Base-by-base conservation (phyloP, 257 asterid genomes). In the Plectranthus barbatus region DNA sequence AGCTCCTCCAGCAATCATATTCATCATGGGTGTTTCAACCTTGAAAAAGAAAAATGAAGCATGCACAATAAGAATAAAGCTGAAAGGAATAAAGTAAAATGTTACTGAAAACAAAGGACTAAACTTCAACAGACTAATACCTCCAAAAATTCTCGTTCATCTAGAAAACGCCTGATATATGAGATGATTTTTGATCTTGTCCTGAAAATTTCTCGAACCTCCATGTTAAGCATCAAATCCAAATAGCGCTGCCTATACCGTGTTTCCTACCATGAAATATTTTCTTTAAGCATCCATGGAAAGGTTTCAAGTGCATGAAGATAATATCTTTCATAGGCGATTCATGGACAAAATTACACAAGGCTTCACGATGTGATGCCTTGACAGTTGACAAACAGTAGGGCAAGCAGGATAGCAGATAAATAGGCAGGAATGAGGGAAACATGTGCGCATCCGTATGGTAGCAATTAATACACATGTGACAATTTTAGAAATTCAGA, bases 1-100 rank as follows among this genome's bases (percentile, higher is more conserved):
- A 83, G 97, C 97, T 71, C 98, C 33, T 17, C 96, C 95, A 60
- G 96, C 81, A 67, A 85, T 82, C 87, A 74, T 85, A 77, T 85
- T 87, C 96, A 91, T 80, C 94, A 80, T 85, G 53, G 96, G 96
- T 0, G 96, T 87, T 69, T 91, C 97, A 59, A 91, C 96, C 97
- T 90, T 57, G n/a, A 0, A 18, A 50, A 40, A 29, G 7, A 48
- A 61, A 4, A 21, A 11, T 52, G 21, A 34, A 21, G 46, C 3
- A 7, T 48, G 49, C 56, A 54, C 34, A 55, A 50, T 15, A 63
- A 42, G 7, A 71, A n/a, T n/a, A n/a, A 15, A 24, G 9, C 15
- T 23, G 29, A 44, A 20, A n/a, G 29, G 7, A 31, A 37, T 9
- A 37, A 37, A 0, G 13, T 9, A 37, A 37, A 51, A 24, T 4